phyloP scores from a whole-genome alignment of 2,329 filamentous ascomycete species.

The Neonectria sp. region DNA sequence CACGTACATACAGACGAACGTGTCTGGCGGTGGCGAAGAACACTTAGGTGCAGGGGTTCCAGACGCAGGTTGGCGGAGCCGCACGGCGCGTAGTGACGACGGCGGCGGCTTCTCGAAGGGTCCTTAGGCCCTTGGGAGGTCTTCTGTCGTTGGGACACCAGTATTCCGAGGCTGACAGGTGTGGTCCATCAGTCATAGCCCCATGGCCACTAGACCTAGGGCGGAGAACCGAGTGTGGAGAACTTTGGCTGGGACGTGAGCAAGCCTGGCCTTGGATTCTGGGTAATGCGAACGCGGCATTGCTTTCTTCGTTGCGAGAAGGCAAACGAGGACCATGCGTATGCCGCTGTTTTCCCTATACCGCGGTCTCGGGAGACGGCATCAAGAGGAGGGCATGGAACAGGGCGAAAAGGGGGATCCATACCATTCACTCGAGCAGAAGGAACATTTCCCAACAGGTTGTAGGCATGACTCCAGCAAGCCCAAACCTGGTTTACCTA shows the following conservation, averaged over 20 bases:
- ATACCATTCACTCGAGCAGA: neutral
- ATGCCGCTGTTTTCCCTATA: neutral
- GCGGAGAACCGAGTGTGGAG: constrained; percentile 28
- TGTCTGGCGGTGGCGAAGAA: neutral
- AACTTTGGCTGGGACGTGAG: neutral
- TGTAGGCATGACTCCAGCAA: neutral
- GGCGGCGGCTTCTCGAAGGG: constrained; percentile 19
- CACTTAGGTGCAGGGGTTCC: constrained; percentile 7
- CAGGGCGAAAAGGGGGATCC: neutral
- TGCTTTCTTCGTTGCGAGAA: neutral
- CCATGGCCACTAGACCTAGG: constrained; percentile 30
- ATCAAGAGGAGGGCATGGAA: too few relatives aligned
- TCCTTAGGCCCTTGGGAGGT: neutral
- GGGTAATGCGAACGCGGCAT: constrained; percentile 6
- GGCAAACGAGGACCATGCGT: too few relatives aligned
- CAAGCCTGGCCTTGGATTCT: constrained; percentile 28
- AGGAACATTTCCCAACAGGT: neutral
- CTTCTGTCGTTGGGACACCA: constrained; percentile 17
- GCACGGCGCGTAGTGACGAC: constrained; percentile 18
- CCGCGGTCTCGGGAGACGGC: neutral
- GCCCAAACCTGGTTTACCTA: constrained; percentile 17
- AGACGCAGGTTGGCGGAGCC: constrained; percentile 21
- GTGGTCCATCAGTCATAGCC: constrained; percentile 15
- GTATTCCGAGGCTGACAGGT: constrained; percentile 43
- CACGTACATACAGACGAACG: constrained; percentile 5